Base-by-base conservation (phyloP, 805 yeast genomes). In the Sugiyamaella lignohabitans region DNA sequence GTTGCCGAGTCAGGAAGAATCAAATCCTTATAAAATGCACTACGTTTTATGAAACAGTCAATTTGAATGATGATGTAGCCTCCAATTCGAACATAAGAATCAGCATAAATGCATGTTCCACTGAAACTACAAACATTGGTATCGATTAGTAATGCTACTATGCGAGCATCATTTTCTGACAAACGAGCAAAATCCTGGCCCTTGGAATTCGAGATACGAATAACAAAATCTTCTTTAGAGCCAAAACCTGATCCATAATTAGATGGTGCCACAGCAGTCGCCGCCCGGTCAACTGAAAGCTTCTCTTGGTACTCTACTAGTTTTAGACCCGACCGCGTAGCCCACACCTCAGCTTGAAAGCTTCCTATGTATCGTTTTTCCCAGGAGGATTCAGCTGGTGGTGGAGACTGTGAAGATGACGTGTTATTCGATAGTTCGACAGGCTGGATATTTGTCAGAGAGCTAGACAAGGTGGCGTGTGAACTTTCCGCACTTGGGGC, bases 101-200 rank as follows among this genome's bases (percentile, higher is more conserved):
- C 83, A 37, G 81, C 77, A 57, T 73, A 77, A 5, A 84, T 71
- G 30, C 85, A 70, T 0, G 77, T 71, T 1, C 78, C 78, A 35
- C 75, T 74, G 54, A 86, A 80, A 1, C 60, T 58, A 35, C 84
- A 75, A 2, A 79, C 69, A 5, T 71, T 68, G 6, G 75, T 62
- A 45, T 78, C 84, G 2, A 85, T 46, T 27, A 88, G 68, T 0
- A 94, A 87, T 2, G 81, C 74, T 6, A 89, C 59, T 8, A 81
- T 73, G 3, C 74, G 64, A 0, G 95, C 87, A 24, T 78, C 68
- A 42, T 78, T 84, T 52, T 82, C 88, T 0, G 86, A 81, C 1
- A 86, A 60, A 53, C 95, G 74, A 0, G 93, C 97, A 24, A 89
- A 69, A 59, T 86, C 95, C 49, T 84, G 45, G 11, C 62, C 65